Evolutionary conservation across 179 eudicot species (phyloP).

Genomic region (Spinacia oleracea): DNA sequence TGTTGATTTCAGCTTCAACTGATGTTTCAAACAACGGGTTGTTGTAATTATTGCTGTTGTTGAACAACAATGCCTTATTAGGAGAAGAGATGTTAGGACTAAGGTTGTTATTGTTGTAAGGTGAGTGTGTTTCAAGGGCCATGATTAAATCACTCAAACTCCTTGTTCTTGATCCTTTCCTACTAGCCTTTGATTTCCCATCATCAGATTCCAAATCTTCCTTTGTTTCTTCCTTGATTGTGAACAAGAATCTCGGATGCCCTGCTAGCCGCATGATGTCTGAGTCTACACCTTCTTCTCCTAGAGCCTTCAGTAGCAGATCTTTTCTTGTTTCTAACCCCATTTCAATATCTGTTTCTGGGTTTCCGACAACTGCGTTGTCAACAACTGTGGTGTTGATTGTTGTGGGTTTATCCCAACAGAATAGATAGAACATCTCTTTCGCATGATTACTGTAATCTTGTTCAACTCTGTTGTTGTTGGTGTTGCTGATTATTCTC

Average conservation of each 20-base stretch:
- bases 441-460: constrained; percentile 35
- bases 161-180: constrained; percentile 57
- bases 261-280: constrained; percentile 74
- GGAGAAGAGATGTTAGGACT: constrained; percentile 82
- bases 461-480: constrained; percentile 33
- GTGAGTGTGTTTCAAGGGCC: constrained; percentile 47
- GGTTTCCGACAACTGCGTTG: constrained; percentile 28
- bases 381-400: constrained; percentile 18
- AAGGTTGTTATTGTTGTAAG: constrained; percentile 22
- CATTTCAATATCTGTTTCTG: constrained; percentile 46
- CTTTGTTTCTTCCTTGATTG: constrained; percentile 78
- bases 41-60: constrained; percentile 19
- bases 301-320: constrained; percentile 37
- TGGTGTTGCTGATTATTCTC: constrained; percentile 10
- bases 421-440: constrained; percentile 46
- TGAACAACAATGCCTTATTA: background rate
- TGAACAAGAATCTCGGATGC: constrained; percentile 84
- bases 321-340: constrained; percentile 40
- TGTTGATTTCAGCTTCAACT: constrained; percentile 56
- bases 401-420: constrained; percentile 54
- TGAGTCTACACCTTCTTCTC: constrained; percentile 57
- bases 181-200: constrained; percentile 56
- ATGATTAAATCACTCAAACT: constrained; percentile 66
- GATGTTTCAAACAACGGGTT: constrained; percentile 79
- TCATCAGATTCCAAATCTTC: constrained; percentile 87